Conservation (phyloP, 768 basidiomycete species). For the Tylopilus rubrobrunneus region DNA sequence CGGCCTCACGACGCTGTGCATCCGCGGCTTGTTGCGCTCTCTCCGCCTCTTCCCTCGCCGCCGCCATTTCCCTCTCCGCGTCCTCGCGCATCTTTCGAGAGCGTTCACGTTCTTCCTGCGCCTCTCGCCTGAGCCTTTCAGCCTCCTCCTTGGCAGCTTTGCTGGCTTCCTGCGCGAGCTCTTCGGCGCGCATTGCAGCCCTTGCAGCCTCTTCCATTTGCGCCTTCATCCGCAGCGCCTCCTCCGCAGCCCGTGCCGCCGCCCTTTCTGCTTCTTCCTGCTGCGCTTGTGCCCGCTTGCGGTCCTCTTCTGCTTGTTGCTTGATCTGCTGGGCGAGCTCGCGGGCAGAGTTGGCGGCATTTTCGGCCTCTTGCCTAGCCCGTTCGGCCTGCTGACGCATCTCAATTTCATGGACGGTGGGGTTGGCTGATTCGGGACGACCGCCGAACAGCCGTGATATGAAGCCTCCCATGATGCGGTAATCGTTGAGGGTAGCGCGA, state of each 20-base stretch:
- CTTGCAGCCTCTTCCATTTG: constrained; percentile 11
- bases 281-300: neutral
- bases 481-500: neutral
- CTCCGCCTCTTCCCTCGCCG: constrained; percentile 12
- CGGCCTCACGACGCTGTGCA: constrained; percentile 19
- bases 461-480: constrained; percentile 6
- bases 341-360: constrained; percentile 2
- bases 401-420: constrained; percentile 9
- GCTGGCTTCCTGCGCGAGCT: constrained; percentile 9
- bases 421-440: constrained; percentile 8
- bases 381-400: constrained; percentile 11
- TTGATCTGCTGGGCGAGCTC: neutral
- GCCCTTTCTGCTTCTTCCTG: constrained; percentile 13
- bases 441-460: constrained; percentile 7
- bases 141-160: constrained; percentile 17
- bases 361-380: neutral
- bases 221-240: constrained; percentile 5
- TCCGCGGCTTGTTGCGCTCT: constrained; percentile 13
- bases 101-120: constrained; percentile 13
- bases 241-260: neutral
- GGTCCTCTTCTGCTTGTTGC: constrained; percentile 9
- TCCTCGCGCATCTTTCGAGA: constrained; percentile 13
- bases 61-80: constrained; percentile 9
- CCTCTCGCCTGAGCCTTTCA: constrained; percentile 8
- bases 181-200: neutral